phyloP scores from a whole-genome alignment of 768 basidiomycete genomes.

The Macrolepiota dolichaula region DNA sequence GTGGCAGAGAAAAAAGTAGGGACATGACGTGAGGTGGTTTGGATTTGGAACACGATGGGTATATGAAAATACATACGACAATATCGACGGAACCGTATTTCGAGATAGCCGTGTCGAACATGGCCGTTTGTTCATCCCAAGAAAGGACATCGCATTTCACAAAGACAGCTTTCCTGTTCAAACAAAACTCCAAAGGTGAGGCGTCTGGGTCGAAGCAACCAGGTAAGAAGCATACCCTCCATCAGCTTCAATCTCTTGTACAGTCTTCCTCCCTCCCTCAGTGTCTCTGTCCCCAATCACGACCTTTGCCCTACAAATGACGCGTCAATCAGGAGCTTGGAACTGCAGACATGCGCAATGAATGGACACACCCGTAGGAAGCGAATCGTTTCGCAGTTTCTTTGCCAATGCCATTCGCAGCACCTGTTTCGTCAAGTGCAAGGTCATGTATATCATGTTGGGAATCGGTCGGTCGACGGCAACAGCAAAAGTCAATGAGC shows the following conservation, averaged over 20 bases:
- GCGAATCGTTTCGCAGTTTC: constrained; percentile 50
- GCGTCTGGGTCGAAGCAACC: neutral
- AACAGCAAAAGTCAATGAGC: neutral
- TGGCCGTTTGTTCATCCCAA: constrained; percentile 50
- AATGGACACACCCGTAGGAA: constrained; percentile 39
- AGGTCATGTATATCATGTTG: neutral
- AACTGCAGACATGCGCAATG: neutral
- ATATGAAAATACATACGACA: constrained; percentile 35
- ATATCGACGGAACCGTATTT: constrained; percentile 49
- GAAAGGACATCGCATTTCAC: constrained; percentile 46
- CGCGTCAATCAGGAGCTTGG: neutral
- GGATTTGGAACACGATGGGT: neutral
- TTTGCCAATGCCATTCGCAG: constrained; percentile 51
- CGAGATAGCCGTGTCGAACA: constrained; percentile 47
- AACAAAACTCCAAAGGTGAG: neutral
- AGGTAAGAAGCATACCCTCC: constrained; percentile 37
- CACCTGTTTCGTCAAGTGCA: constrained; percentile 29
- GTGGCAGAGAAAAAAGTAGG: neutral
- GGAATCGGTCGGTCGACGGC: neutral
- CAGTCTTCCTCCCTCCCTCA: constrained; percentile 35
- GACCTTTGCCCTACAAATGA: constrained; percentile 40
- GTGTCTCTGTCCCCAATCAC: constrained; percentile 52
- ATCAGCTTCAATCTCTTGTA: constrained; percentile 32
- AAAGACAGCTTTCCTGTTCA: constrained; percentile 36
- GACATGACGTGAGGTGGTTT: neutral